A percentile compares a stretch with the other conserved stretches of the same genome.
Evolutionary conservation across 148 eudicot species (phyloP).

Genomic region (Simmondsia chinensis): DNA sequence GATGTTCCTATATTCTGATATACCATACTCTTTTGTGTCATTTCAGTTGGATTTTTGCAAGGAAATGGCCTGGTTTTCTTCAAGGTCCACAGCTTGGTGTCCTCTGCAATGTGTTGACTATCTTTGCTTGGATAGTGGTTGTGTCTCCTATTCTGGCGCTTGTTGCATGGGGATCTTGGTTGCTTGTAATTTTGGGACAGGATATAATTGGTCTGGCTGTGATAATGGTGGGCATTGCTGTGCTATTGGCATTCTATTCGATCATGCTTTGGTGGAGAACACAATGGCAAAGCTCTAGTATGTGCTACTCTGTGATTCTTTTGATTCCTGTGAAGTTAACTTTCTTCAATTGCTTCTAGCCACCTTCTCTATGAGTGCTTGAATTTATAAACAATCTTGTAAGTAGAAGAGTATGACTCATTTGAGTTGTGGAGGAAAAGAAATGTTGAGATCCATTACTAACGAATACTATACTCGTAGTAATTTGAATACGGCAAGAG

Average conservation of each 20-base stretch:
- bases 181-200: constrained; percentile 53
- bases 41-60: constrained; percentile 94
- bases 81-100: constrained; percentile 75
- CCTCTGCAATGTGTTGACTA: constrained; percentile 52
- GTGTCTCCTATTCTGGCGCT: constrained; percentile 74
- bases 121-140: constrained; percentile 63
- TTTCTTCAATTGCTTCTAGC: background rate
- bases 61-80: constrained; percentile 78
- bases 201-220: constrained; percentile 91
- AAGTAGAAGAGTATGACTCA: no score
- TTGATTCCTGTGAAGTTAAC: background rate
- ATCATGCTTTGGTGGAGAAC: constrained; percentile 99
- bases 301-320: constrained; percentile 12
- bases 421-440: no score
- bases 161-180: constrained; percentile 75
- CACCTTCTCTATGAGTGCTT: no score
- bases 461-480: no score
- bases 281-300: constrained; percentile 99
- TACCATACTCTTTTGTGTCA: constrained; percentile 3
- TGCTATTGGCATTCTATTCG: constrained; percentile 89
- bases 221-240: constrained; percentile 86
- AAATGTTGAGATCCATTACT: no score
- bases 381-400: no score
- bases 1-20: constrained; percentile 1
- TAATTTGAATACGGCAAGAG: no score